Base-by-base conservation (phyloP, 495 filamentous ascomycete genomes). In the Tuber calosporum region DNA sequence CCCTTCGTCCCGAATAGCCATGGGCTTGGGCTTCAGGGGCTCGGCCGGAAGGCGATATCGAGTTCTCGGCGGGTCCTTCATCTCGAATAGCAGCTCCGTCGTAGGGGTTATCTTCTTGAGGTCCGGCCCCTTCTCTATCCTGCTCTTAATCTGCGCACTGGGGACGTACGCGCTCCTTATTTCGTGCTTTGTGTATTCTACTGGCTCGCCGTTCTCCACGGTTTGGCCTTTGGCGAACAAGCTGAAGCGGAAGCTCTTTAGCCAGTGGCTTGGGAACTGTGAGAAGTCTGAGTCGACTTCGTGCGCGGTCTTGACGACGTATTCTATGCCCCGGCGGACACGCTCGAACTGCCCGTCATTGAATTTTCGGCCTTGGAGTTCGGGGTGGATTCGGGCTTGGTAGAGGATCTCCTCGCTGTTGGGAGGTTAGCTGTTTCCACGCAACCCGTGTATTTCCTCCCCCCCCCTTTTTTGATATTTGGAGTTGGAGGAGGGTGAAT, bases 241-340 rank as follows among this genome's bases (percentile, higher is more conserved):
- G 15, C 89, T 86, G 94, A 94, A 97, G 30, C 95, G 89, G 82
- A 97, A 88, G 67, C 92, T 89, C 85, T 97, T 96, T 40, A 99
- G 84, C 95, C 94, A 99, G 72, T 94, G 85, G 66, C 93, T 87
- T 0, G 95, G 95, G 78, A 97, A 97, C 80, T 90, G 85, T 30
- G 89, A 88, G 1, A 89, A 92, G 70, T 97, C 94, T 2, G 90
- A 94, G 41, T 95, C 85, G 41, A 89, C 86, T 70, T 92, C 91
- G 13, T 94, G 89, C 0, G 94, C 91, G 6, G 87, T 88, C 62
- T 89, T 86, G 79, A 93, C 97, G 48, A 99, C 90, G 72, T 91
- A 88, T 71, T 89, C 84, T 48, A 97, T 88, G 0, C 90, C 86
- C n/a, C 87, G 83, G 82, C 94, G 88, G 13, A 99, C 85, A 38